These are phyloP conservation scores for Steccherinum ochraceum DNA, from an alignment of 768 basidiomycete species.

Conservation along the genomic window DNA sequence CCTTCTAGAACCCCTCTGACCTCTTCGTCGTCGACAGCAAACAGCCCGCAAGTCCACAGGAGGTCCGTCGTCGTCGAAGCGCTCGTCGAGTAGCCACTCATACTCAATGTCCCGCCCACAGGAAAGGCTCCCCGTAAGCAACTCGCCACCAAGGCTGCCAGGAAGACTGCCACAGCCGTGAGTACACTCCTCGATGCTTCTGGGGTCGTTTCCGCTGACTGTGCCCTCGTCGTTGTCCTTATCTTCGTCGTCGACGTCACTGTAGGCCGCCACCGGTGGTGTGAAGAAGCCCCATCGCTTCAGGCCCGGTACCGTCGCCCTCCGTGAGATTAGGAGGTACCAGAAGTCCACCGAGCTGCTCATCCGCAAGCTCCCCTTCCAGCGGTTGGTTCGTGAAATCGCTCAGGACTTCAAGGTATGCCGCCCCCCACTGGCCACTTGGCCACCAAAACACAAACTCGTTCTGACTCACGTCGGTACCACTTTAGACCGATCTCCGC, in stretches of 20 bases:
- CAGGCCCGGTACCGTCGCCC: conserved; percentile 96
- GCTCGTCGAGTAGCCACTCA: conserved; percentile 11
- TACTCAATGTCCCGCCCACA: conserved; percentile 20
- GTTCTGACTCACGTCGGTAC: not conserved
- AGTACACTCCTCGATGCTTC: not conserved
- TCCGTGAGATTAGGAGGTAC: conserved; percentile 97
- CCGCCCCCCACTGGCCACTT: conserved; percentile 60
- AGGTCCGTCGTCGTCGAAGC: conserved; percentile 48
- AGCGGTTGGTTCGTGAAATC: conserved; percentile 93
- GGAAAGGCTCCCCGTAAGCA: conserved; percentile 37
- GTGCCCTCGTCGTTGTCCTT: not conserved
- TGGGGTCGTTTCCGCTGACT: not conserved
- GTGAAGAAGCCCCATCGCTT: conserved; percentile 99
- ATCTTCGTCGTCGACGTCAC: conserved; percentile 13
- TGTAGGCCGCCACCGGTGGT: conserved; percentile 62
- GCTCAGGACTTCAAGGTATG: conserved; percentile 86
- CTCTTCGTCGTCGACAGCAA: conserved; percentile 53
- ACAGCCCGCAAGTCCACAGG: conserved; percentile 99
- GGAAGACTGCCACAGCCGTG: conserved; percentile 32
- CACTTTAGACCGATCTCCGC: conserved; percentile 64
- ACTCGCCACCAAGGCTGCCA: conserved; percentile 40
- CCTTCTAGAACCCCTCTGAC: not conserved
- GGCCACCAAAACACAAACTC: conserved; percentile 7
- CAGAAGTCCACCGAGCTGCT: conserved; percentile 99
- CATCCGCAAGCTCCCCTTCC: conserved; percentile 99